Base-by-base conservation (phyloP, 2,329 filamentous ascomycete genomes). In the Chrysosporium keratinophilum region DNA sequence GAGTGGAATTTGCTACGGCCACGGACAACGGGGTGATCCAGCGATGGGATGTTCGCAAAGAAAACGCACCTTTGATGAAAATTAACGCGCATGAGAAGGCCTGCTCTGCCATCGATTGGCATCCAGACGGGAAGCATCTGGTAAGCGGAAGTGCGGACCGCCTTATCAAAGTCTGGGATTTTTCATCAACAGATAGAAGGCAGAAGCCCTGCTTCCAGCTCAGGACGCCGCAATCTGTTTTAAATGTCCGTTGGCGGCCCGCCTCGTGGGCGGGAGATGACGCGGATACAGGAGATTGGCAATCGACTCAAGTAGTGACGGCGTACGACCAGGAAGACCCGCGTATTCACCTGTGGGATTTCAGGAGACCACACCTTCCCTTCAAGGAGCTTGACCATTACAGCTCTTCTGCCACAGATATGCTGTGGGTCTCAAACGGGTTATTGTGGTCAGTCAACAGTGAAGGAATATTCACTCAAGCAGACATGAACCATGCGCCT, bases 31-130 rank as follows among this genome's bases (percentile, higher is more conserved):
- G 81, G 40, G 76, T 74, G 52, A 76, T 84, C 44, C 81, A 84
- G 63, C 72, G 78, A 58, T 84, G 81, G 81, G 81, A 84, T 64
- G 77, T 77, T 56, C 76, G 80, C 54, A 76, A 80, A 58, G 69
- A 74, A 50, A 78, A 74, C 59, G 73, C 74, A 23, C 76, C 81
- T 6, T 73, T 80, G 61, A 69, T 83, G 60, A 78, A 78, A 59
- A 79, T 84, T 54, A 76, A 78, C 34, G 81, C 80, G 42, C 81
- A 84, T 63, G 76, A 80, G 59, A 76, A 75, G 57, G 74, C 73
- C 3, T 84, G 81, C 67, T 81, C 77, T 57, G 74, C 79, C 5
- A 76, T 84, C 35, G 81, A 84, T 63, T 84, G 81, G 80, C 81
- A 84, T 62, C 81, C 81, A 1, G 80, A 84, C 60, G 81, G 81